Conservation (phyloP, 495 filamentous ascomycete genomes). For the Podospora anserina region DNA sequence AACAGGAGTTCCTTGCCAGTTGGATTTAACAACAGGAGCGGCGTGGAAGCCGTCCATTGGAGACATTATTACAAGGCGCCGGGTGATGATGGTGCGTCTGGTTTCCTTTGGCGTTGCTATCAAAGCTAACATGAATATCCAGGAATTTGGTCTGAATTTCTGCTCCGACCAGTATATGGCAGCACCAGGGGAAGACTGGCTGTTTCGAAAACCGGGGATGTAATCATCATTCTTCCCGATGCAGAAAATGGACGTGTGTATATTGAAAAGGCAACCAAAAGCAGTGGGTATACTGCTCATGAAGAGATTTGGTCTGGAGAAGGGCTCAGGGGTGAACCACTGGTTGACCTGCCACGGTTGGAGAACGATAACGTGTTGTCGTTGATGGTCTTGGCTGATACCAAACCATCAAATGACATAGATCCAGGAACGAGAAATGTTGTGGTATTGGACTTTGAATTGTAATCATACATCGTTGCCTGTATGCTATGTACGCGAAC, state of each 20-base stretch:
- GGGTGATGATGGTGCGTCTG: conserved; percentile 21
- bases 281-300: conserved; percentile 27
- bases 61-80: conserved; percentile 46
- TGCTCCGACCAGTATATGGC: conserved; percentile 31
- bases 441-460: conserved; percentile 37
- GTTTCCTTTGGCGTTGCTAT: background rate
- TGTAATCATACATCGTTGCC: background rate
- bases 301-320: conserved; percentile 34
- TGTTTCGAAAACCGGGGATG: conserved; percentile 32
- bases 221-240: conserved; percentile 40
- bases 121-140: background rate
- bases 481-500: background rate
- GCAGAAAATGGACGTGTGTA: conserved; percentile 24
- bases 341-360: conserved; percentile 38
- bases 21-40: background rate
- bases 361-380: conserved; percentile 37
- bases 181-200: conserved; percentile 38
- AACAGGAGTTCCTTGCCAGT: conserved; percentile 28
- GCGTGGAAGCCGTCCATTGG: conserved; percentile 26
- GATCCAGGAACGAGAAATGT: conserved; percentile 21
- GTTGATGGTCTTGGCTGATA: conserved; percentile 32
- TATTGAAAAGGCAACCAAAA: conserved; percentile 33
- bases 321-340: conserved; percentile 36
- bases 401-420: background rate
- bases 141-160: conserved; percentile 34